Evolutionary conservation across 805 yeast genomes (phyloP), one percentile per base, ranked within the genome.

Genomic region (Suhomyces vadensis): DNA sequence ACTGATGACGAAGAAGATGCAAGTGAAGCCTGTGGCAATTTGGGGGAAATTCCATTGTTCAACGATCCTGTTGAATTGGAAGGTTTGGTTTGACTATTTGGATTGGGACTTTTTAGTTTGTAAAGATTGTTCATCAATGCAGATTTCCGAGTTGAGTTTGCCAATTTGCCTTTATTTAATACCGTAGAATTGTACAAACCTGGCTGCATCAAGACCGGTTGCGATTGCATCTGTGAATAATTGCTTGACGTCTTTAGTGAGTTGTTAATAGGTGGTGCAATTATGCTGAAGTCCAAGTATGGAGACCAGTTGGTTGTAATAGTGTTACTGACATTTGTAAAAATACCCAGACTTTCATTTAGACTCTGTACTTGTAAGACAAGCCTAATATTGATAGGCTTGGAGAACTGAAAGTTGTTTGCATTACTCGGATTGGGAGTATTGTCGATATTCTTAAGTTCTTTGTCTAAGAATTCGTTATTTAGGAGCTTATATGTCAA

Each of bases 231-330:
- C 23, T 56, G 64, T 4, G 61, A 51, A 35, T 51, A 48, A 35
- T 48, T 48, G 39, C 41, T 44, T 4, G 60, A 35, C 2, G 68
- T 51, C 41, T 71, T 71, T 26, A 68, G 50, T 1, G 67, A 59
- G 47, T 64, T 69, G 44, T 63, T 70, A 24, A 65, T 62, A 8
- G 76, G 74, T 5, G 67, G 71, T 3, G 72, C 73, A 47, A 54
- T 56, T 21, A 65, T 54, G 43, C 60, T 58, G 49, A 71, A 61
- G 42, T 67, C 77, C 29, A 71, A 53, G 35, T 54, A 52, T 3
- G 78, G 77, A 7, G 66, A 47, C 77, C 75, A 70, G 35, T 56
- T 53, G 3, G 75, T 70, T 11, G 60, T 50, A 21, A 71, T 67
- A 16, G 48, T 48, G 45, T 56, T 56, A 39, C 69, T 64, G 16